Percentiles rank a stretch among this genome's conserved stretches.
Evolutionary conservation across 2,329 filamentous ascomycete species (phyloP).

Genomic region (Falciphora oryzae): DNA sequence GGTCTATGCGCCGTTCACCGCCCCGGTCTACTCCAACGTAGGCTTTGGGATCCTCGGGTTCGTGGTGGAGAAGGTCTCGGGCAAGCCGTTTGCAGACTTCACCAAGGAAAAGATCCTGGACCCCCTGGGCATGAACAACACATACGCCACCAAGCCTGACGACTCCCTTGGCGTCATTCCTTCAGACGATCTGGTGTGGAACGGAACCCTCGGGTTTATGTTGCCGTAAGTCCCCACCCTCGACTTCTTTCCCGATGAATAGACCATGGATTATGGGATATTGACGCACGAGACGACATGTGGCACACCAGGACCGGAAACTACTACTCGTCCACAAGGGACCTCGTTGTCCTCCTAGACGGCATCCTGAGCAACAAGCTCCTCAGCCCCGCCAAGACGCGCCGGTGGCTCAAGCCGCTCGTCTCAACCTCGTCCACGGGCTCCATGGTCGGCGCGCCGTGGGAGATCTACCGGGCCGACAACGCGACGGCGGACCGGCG

Average conservation of each 20-base stretch:
- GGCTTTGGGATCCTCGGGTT: constrained; percentile 39
- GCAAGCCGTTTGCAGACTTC: constrained; percentile 32
- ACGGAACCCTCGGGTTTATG: constrained; percentile 27
- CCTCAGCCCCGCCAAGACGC: constrained; percentile 31
- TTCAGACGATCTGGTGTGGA: constrained; percentile 26
- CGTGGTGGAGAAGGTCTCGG: constrained; percentile 37
- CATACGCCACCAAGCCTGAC: constrained; percentile 29
- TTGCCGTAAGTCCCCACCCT: constrained; percentile 23
- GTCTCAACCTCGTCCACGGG: constrained; percentile 30
- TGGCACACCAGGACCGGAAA: not conserved
- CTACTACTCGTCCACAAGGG: constrained; percentile 34
- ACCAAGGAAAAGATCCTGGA: constrained; percentile 34
- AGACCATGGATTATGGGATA: no score
- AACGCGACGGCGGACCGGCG: constrained; percentile 32
- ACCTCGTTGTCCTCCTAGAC: constrained; percentile 35
- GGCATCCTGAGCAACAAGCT: constrained; percentile 38
- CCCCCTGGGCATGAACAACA: constrained; percentile 35
- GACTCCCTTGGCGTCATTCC: constrained; percentile 30
- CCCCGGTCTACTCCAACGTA: constrained; percentile 43
- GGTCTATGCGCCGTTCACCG: constrained; percentile 35
- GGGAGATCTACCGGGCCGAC: constrained; percentile 39
- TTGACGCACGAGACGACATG: no score
- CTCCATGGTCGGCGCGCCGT: constrained; percentile 36
- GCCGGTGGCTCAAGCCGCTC: constrained; percentile 39
- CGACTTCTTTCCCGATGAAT: not conserved